A percentile compares a stretch with the other conserved stretches of the same genome.
These are phyloP conservation scores for Polymyxa betae DNA, from an alignment of 208 protist species.

Conservation along the genomic window DNA sequence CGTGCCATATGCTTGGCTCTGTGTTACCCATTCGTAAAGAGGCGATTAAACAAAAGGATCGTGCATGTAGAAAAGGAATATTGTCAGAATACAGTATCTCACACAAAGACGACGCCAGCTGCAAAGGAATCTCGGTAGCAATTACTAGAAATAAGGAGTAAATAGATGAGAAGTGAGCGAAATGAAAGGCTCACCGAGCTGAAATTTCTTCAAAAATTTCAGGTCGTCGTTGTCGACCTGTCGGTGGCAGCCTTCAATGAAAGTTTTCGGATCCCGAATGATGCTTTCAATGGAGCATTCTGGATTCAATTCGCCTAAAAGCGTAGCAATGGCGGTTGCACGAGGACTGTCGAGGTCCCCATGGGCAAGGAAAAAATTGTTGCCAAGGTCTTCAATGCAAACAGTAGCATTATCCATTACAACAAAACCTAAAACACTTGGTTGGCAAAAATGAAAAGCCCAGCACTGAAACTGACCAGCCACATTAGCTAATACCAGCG, in stretches of 20 bases:
- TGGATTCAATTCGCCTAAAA: slow-evolving; percentile 85
- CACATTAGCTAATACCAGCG: background rate
- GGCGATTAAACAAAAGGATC: background rate
- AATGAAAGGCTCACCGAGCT: background rate
- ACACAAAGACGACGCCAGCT: background rate
- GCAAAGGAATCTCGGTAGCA: background rate
- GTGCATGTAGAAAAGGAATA: background rate
- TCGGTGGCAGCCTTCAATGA: background rate
- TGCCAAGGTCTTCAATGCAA: slow-evolving; percentile 79
- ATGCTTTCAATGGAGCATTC: slow-evolving; percentile 22
- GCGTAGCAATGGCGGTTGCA: slow-evolving; percentile 74
- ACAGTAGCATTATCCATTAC: slow-evolving; percentile 87
- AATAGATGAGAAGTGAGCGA: background rate
- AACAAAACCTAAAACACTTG: slow-evolving; percentile 74
- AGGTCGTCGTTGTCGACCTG: background rate
- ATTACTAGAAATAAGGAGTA: background rate
- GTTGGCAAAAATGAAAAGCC: background rate
- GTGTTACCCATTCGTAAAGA: background rate
- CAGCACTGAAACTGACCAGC: background rate
- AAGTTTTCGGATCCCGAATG: background rate
- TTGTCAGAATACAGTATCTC: background rate
- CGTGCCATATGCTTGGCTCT: background rate
- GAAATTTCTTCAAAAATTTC: background rate
- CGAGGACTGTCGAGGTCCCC: slow-evolving; percentile 74
- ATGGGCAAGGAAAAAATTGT: slow-evolving; percentile 90